These are phyloP conservation scores for Coemansia sp. DNA, from an alignment of 192 early-diverging fungal species.

Conservation along the genomic window DNA sequence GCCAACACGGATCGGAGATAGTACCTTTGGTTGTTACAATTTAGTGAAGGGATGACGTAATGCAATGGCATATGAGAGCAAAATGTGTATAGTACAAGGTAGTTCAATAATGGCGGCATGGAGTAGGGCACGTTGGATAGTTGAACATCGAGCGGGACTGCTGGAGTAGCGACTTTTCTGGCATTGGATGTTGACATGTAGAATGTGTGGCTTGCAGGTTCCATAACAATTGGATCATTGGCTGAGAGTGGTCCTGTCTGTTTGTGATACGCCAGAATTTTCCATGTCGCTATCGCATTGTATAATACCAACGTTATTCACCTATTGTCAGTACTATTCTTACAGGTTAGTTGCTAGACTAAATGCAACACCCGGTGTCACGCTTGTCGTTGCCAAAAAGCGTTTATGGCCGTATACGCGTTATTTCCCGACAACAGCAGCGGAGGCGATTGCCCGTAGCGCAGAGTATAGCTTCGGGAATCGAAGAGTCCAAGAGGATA, in stretches of 20 bases:
- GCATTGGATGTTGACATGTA: too few relatives aligned
- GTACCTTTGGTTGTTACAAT: too few relatives aligned
- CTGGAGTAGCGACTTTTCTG: too few relatives aligned
- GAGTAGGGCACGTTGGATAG: too few relatives aligned
- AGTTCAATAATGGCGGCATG: too few relatives aligned
- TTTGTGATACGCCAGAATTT: background rate
- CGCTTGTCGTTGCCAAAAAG: conserved; percentile 1
- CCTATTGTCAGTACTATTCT: background rate
- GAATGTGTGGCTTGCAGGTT: background rate
- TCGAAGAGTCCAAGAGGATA: conserved; percentile 1
- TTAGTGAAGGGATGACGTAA: too few relatives aligned
- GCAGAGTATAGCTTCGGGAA: conserved; percentile 6
- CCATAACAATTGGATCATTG: background rate
- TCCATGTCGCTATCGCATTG: background rate
- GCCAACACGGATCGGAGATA: too few relatives aligned
- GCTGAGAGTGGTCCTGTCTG: background rate
- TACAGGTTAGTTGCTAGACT: background rate
- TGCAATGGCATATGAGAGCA: too few relatives aligned
- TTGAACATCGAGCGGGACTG: too few relatives aligned
- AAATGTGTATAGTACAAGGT: too few relatives aligned
- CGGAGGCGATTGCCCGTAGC: conserved; percentile 1
- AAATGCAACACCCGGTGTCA: background rate
- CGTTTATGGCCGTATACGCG: background rate
- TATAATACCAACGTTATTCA: background rate
- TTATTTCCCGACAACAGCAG: background rate